Evolutionary conservation across 192 early-diverging fungal genomes (phyloP).

Genomic region (Rhizoclosmatium sp.): DNA sequence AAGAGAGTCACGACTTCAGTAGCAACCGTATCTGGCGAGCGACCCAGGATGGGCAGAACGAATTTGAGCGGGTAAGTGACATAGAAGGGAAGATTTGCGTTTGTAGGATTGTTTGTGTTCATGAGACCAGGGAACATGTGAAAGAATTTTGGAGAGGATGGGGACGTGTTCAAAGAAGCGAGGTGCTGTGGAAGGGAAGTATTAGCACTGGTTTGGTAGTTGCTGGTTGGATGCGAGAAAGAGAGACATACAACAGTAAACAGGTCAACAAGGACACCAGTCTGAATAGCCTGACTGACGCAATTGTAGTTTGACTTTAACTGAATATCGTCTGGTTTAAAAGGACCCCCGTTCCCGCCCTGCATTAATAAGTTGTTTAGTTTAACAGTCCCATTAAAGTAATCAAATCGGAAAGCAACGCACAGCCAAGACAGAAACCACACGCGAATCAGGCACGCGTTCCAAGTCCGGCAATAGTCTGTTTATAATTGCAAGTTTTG

Average conservation of each 20-base stretch:
- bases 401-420: background rate
- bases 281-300: conserved; percentile 16
- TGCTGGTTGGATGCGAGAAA: background rate
- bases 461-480: conserved; percentile 7
- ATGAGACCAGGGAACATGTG: conserved; percentile 42
- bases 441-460: background rate
- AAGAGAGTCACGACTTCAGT: conserved; percentile 20
- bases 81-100: conserved; percentile 24
- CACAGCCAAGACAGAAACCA: conserved; percentile 18
- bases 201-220: background rate
- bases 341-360: conserved; percentile 18
- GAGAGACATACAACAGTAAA: conserved; percentile 29
- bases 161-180: conserved; percentile 9
- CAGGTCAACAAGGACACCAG: conserved; percentile 23
- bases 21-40: conserved; percentile 16
- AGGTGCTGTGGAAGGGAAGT: conserved; percentile 9
- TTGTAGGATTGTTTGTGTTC: conserved; percentile 38
- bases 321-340: conserved; percentile 33
- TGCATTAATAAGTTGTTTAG: background rate
- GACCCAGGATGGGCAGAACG: conserved; percentile 23
- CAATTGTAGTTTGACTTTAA: conserved; percentile 26
- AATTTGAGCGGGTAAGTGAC: conserved; percentile 12
- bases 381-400: background rate
- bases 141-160: conserved; percentile 27
- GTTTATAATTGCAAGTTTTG: conserved; percentile 30